Evolutionary conservation across 441 rosid genomes (phyloP), one percentile per base, ranked within the genome.

Genomic region (Sinapis alba): DNA sequence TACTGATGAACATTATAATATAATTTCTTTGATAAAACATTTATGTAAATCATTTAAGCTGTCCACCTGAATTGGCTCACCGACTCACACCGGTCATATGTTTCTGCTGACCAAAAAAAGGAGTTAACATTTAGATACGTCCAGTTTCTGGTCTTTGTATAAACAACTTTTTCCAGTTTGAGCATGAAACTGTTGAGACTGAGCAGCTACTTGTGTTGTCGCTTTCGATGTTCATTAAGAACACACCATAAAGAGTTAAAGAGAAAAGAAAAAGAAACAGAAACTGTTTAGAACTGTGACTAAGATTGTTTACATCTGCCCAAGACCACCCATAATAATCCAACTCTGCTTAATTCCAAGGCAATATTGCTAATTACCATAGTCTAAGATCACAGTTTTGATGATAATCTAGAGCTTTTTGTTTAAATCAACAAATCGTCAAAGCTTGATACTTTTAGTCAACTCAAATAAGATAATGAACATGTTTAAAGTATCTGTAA

Each of bases 121-220:
- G 56, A 50, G 21, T 7, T 16, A 18, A 16, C 56, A 50, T 7
- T 3, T 47, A 15, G 53, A 47, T 16, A 47, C 20, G 9, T 47
- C 53, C 53, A 47, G 53, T 47, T 47, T 47, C 53, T 47, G 53
- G 53, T 47, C 20, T 16, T 16, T 15, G 19, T 15, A 47, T 47
- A 47, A 47, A 66, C 73, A 53, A 27, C 77, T 72, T 72, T 41
- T 78, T 61, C 56, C 65, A 72, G 59, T 78, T 51, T 26, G 61
- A 67, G 68, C 74, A 72, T 78, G 65, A 38, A 78, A 50, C 69
- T 78, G 80, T 59, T 73, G 73, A 78, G 73, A 38, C 74, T 62
- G 73, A 27, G 51, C 74, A 68, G 64, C 81, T 76, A 41, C 71
- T 65, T 68, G 76, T 71, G 67, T 58, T 71, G 80, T 77, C 76